Base-by-base conservation (phyloP, 257 asterid genomes). In the Solanum pennellii region DNA sequence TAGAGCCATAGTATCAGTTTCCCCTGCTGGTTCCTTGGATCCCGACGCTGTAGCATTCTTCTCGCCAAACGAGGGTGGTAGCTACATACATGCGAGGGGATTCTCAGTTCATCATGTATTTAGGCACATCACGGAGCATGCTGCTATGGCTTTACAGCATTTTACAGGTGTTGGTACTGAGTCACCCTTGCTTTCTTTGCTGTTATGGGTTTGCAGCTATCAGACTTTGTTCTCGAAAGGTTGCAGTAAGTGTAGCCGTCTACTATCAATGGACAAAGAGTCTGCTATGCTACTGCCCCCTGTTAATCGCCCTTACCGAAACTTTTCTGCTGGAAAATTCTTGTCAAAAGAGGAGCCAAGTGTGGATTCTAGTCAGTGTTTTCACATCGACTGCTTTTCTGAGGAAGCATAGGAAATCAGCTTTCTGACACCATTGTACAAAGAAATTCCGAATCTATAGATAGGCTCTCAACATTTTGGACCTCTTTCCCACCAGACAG, bases 11-110 rank as follows among this genome's bases (percentile, higher is more conserved):
- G 86, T 97, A 72, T 97, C 99, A 60, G 89, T 97, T 82, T 98
- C 95, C 86, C 95, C 97, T 84, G 98, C 96, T 79, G 99, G 99
- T 88, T 94, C 97, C 21, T 88, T 93, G 88, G 95, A 94, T 88
- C 98, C 99, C 72, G 98, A 93, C 85, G 94, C 98, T 15, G 96
- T 95, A 62, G 97, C 99, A 41, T 94, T 95, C 94, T 97, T 94
- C 90, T 95, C 99, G 1, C 99, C 98, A 27, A 96, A 94, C 89
- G 99, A 97, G 99, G 98, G 98, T 87, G 99, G 99, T 88, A 97
- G 94, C 94, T 90, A 94, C 73, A 74, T 97, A 86, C 98, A 97
- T 91, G 93, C 98, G 27, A 92, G 95, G 75, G 98, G 98, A 4
- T 82, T 90, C 84, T 97, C 99, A 79, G 87, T 90, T 59, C 92